phyloP scores from a whole-genome alignment of 192 early-diverging fungal species.

The Oehlia diaphana region DNA sequence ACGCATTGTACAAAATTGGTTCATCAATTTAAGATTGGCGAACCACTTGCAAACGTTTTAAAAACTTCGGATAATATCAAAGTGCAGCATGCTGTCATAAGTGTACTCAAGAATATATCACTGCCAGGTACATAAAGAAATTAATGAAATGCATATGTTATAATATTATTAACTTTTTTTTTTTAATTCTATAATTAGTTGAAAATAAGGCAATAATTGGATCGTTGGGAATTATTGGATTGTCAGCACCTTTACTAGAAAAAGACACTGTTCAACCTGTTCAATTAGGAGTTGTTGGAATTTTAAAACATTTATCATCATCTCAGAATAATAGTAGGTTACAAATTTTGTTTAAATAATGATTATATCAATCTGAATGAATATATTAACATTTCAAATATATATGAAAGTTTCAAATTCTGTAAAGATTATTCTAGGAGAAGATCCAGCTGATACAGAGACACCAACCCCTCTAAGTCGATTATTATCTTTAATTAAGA shows the following conservation, averaged over 20 bases:
- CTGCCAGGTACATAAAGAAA: slow-evolving; percentile 46
- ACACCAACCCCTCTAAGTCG: slow-evolving; percentile 33
- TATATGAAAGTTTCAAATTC: slow-evolving; percentile 19
- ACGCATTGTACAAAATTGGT: slow-evolving; percentile 63
- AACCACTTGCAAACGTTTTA: slow-evolving; percentile 55
- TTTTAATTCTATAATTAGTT: slow-evolving; percentile 29
- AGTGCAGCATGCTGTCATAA: slow-evolving; percentile 59
- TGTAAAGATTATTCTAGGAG: slow-evolving; percentile 13
- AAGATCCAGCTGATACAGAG: neutral
- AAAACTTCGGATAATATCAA: slow-evolving; percentile 46
- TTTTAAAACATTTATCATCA: slow-evolving; percentile 52
- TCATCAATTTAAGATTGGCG: slow-evolving; percentile 50
- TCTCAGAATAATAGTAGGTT: slow-evolving; percentile 39
- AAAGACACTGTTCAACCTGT: slow-evolving; percentile 56
- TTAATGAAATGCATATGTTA: neutral
- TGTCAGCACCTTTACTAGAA: slow-evolving; percentile 43
- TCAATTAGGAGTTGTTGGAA: slow-evolving; percentile 53
- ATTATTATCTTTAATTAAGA: slow-evolving; percentile 43
- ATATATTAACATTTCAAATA: neutral
- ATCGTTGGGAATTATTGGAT: slow-evolving; percentile 46
- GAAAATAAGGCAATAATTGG: slow-evolving; percentile 52
- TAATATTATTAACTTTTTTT: neutral
- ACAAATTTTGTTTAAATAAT: slow-evolving; percentile 8
- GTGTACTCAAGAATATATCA: slow-evolving; percentile 68
- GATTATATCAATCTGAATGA: neutral